Conservation (phyloP, 305 asterid genomes). For the Fraxinus angustifolia region DNA sequence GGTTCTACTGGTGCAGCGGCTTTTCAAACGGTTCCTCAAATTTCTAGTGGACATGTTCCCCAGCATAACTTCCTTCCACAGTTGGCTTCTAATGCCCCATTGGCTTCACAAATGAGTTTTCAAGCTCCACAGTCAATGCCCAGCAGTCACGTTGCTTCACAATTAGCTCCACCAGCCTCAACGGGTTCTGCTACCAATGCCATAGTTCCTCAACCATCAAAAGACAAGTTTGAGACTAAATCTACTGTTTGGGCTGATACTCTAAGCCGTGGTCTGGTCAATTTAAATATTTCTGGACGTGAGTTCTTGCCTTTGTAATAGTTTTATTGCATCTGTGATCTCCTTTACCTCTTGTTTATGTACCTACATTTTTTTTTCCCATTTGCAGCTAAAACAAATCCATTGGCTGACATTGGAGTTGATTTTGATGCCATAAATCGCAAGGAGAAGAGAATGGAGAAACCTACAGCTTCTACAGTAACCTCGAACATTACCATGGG, state of each 20-base stretch:
- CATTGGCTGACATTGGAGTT: conserved; percentile 87
- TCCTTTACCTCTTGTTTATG: background rate
- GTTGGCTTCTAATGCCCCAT: background rate
- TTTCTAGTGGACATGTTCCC: conserved; percentile 34
- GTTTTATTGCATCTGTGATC: background rate
- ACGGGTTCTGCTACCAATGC: conserved; percentile 34
- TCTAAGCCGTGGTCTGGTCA: conserved; percentile 88
- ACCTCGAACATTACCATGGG: conserved; percentile 82
- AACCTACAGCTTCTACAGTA: conserved; percentile 52
- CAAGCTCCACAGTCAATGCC: background rate
- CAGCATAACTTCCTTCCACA: conserved; percentile 31
- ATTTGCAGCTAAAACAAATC: conserved; percentile 85
- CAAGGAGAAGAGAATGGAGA: conserved; percentile 92
- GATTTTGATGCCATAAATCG: conserved; percentile 95
- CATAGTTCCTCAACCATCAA: conserved; percentile 52
- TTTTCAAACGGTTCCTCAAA: conserved; percentile 43
- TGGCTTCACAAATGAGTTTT: background rate
- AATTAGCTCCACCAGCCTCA: conserved; percentile 30
- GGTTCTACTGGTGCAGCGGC: conserved; percentile 37
- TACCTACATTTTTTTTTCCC: background rate
- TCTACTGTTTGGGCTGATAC: conserved; percentile 97
- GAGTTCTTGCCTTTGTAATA: conserved; percentile 31
- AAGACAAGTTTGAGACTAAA: conserved; percentile 79
- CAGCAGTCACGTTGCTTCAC: background rate
- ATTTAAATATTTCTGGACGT: conserved; percentile 93